A percentile compares a stretch with the other conserved stretches of the same genome.
These are phyloP conservation scores for Carex arenaria DNA, from an alignment of 202 grass and related monocot genomes.

Conservation along the genomic window DNA sequence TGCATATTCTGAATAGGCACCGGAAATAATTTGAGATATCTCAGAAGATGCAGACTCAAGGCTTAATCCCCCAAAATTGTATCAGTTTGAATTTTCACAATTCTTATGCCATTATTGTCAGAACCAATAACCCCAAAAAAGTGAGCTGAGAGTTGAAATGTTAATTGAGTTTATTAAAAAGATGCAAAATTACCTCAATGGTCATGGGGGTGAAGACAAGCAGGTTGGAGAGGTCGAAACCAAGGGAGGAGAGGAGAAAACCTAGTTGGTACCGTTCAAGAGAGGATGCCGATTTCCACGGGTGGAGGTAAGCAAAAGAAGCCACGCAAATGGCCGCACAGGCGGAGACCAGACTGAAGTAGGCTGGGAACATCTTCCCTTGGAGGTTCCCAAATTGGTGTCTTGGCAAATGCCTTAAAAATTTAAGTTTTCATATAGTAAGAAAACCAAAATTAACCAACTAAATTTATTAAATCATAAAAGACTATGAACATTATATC, in stretches of 20 bases:
- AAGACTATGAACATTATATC: too few relatives aligned
- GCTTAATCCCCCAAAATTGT: too few relatives aligned
- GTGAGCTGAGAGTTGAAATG: not conserved
- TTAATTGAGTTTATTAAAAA: not conserved
- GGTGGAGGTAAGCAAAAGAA: constrained; percentile 75
- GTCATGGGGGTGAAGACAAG: constrained; percentile 85
- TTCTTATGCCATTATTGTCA: too few relatives aligned
- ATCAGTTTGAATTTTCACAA: not conserved
- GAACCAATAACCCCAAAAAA: not conserved
- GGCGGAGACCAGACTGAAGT: constrained; percentile 59
- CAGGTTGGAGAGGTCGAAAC: constrained; percentile 72
- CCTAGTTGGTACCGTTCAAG: constrained; percentile 66
- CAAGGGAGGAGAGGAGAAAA: constrained; percentile 53
- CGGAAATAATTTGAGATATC: too few relatives aligned
- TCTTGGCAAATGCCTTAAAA: constrained; percentile 48
- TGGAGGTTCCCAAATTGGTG: constrained; percentile 76
- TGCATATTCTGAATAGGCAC: too few relatives aligned
- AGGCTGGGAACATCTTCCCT: constrained; percentile 74
- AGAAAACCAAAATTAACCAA: too few relatives aligned
- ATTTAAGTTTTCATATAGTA: too few relatives aligned
- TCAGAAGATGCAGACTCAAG: too few relatives aligned
- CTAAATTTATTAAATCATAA: too few relatives aligned
- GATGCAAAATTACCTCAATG: constrained; percentile 48
- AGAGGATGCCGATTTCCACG: constrained; percentile 57
- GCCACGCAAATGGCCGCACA: constrained; percentile 56